Base-by-base conservation (phyloP, 805 yeast species). In the Candida loeiensis region DNA sequence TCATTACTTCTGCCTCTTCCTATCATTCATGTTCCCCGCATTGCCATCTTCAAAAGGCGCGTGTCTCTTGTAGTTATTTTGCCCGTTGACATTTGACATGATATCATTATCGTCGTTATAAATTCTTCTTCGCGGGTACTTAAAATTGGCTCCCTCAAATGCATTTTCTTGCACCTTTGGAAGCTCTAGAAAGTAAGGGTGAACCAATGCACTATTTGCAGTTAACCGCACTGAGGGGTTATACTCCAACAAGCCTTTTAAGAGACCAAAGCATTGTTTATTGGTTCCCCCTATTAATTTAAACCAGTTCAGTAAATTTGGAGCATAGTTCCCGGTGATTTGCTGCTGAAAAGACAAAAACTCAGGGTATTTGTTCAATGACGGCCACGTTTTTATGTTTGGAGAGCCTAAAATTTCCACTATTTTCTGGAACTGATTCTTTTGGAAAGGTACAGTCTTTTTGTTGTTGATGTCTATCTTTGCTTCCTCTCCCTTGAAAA, bases 401-500 rank as follows among this genome's bases (percentile, higher is more conserved):
- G 99, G 99, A 0, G 95, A 79, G 0, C 99, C 99, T 45, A 93
- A 63, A n/a, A 93, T 82, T 59, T 93, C 98, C 19, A 93, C 69
- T 17, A 93, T 90, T 57, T 88, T 89, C 53, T 85, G 84, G 56
- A 91, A 74, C 64, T 93, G 99, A 56, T 86, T 90, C 43, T 84
- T 80, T 61, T 93, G 99, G 61, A 93, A 93, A 2, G 98, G 97
- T 4, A 91, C 90, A 41, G 80, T 83, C 55, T 91, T 90, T 55
- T 89, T 91, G 49, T 85, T 85, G 45, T 60, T 65, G 34, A 66
- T 56, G 58, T 90, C 98, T 76, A 91, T 85, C 52, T 91, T 91
- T 11, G 95, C 93, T 56, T 93, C 99, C 62, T 93, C 99, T 39
- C 99, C 99, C 59, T 93, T 93, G 66, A 93, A 93, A 7, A 93